A percentile compares a stretch with the other conserved stretches of the same genome.
Conservation (phyloP, 73 alveolate genomes). For the Tetrahymena elliotti region DNA sequence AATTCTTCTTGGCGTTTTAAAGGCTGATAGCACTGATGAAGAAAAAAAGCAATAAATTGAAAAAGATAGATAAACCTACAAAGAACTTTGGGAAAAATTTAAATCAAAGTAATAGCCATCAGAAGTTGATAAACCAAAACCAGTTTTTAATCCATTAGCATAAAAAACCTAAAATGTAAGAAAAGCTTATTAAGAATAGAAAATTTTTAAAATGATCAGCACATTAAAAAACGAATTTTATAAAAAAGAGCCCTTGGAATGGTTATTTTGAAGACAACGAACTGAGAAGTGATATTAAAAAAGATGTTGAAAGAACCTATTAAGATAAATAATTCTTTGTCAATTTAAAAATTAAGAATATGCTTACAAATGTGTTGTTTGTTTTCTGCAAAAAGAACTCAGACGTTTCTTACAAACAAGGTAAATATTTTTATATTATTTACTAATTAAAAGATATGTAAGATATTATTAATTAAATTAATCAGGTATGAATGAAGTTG, state of each 20-base stretch:
- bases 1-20: background rate
- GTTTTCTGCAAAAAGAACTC: slow-evolving; percentile 33
- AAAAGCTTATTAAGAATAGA: background rate
- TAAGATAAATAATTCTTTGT: slow-evolving; percentile 24
- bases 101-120: background rate
- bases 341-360: slow-evolving; percentile 4
- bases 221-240: background rate
- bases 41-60: background rate
- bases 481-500: slow-evolving; percentile 35
- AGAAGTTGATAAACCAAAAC: background rate
- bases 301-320: slow-evolving; percentile 41
- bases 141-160: background rate
- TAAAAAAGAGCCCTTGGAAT: background rate
- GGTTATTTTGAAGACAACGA: slow-evolving; percentile 8
- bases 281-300: slow-evolving; percentile 25
- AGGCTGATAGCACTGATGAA: background rate
- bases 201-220: background rate
- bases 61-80: background rate
- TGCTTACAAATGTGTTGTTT: slow-evolving; percentile 14
- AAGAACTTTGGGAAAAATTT: background rate
- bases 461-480: background rate
- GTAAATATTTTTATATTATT: background rate
- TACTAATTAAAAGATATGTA: background rate
- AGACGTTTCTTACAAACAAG: slow-evolving; percentile 39
- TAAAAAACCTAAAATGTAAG: background rate